phyloP scores from a whole-genome alignment of 2,329 filamentous ascomycete genomes.

The Fusarium coffeatum region DNA sequence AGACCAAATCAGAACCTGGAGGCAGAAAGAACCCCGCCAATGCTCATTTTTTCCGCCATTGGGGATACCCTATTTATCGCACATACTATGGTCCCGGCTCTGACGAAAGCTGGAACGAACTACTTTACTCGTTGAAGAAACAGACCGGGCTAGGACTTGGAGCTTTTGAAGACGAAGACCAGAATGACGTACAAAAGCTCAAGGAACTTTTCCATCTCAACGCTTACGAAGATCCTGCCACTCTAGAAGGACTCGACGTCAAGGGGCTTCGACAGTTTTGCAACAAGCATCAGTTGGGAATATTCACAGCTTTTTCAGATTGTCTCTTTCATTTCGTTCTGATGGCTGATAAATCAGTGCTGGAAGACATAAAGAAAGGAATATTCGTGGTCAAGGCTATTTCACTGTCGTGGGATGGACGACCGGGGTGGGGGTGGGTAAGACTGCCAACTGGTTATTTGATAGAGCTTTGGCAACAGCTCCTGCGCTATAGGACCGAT shows the following conservation, averaged over 20 bases:
- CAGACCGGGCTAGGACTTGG: neutral
- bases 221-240: neutral
- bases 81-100: slow-evolving; percentile 12
- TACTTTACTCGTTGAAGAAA: neutral
- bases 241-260: neutral
- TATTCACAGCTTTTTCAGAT: neutral
- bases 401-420: neutral
- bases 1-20: neutral
- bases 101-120: slow-evolving; percentile 4
- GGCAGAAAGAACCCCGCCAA: neutral
- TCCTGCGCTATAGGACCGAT: neutral
- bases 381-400: slow-evolving; percentile 7
- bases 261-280: neutral
- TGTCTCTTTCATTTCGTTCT: accelerated
- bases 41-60: slow-evolving; percentile 2
- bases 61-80: slow-evolving; percentile 28
- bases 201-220: neutral
- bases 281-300: neutral
- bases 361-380: neutral
- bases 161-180: neutral
- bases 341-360: neutral
- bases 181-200: neutral
- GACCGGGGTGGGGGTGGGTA: slow-evolving; percentile 17
- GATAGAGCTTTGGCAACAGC: slow-evolving; percentile 12
- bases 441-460: slow-evolving; percentile 14